Evolutionary conservation across 108 stramenopile species (phyloP).

Genomic region (Cyclotella atomus): DNA sequence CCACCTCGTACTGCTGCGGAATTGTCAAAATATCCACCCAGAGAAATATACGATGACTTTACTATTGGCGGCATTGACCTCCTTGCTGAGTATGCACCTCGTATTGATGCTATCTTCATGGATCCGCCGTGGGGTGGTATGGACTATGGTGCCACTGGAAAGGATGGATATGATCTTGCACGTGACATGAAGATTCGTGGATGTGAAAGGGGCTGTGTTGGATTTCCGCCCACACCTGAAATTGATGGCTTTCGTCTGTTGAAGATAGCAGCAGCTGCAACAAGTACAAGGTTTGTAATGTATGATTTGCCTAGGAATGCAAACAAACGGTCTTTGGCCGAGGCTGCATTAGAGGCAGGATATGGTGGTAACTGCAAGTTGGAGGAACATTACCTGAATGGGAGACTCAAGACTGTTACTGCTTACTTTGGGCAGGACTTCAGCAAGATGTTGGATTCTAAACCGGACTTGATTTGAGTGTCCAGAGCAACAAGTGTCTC

Average conservation of each 20-base stretch:
- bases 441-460: conserved; percentile 46
- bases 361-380: conserved; percentile 82
- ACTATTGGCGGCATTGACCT: conserved; percentile 77
- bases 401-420: conserved; percentile 87
- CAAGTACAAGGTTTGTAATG: conserved; percentile 63
- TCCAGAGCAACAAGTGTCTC: not conserved
- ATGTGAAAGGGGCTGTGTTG: conserved; percentile 45
- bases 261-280: conserved; percentile 75
- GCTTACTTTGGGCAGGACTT: conserved; percentile 80
- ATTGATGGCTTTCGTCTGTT: conserved; percentile 71
- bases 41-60: conserved; percentile 70
- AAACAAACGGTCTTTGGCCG: conserved; percentile 70
- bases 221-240: conserved; percentile 48
- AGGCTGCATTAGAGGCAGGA: conserved; percentile 77
- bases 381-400: conserved; percentile 89
- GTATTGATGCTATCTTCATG: conserved; percentile 84
- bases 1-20: conserved; percentile 35
- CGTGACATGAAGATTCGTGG: conserved; percentile 83
- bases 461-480: not conserved
- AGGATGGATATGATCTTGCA: conserved; percentile 84
- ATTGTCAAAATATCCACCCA: conserved; percentile 55
- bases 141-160: conserved; percentile 80
- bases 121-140: conserved; percentile 90
- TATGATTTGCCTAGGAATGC: conserved; percentile 85
- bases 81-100: conserved; percentile 49